phyloP scores from a whole-genome alignment of 2,329 filamentous ascomycete genomes.

The Salinomyces thailandicus region DNA sequence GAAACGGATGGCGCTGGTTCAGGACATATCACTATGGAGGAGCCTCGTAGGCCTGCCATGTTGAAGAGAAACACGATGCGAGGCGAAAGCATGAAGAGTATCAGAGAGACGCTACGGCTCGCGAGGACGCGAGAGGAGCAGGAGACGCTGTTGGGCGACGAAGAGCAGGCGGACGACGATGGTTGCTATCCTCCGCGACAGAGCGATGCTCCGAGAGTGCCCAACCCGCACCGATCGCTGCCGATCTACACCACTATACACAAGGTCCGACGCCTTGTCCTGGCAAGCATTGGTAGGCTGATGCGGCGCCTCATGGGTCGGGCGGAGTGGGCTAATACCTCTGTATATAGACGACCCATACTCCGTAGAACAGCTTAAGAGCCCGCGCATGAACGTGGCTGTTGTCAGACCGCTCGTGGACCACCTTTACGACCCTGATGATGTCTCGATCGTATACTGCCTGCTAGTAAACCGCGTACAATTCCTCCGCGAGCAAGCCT shows the following conservation, averaged over 20 bases:
- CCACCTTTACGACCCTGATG: slow-evolving; percentile 65
- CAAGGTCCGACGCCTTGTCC: slow-evolving; percentile 36
- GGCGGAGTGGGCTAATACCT: slow-evolving; percentile 7
- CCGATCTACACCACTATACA: slow-evolving; percentile 72
- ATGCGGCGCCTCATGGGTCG: neutral
- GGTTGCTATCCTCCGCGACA: slow-evolving; percentile 32
- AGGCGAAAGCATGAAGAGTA: slow-evolving; percentile 25
- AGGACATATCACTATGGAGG: slow-evolving; percentile 19
- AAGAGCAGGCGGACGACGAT: slow-evolving; percentile 37
- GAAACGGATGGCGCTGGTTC: neutral
- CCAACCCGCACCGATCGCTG: slow-evolving; percentile 51
- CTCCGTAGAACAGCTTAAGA: slow-evolving; percentile 65
- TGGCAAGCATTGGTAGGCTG: slow-evolving; percentile 35
- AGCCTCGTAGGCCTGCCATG: slow-evolving; percentile 20
- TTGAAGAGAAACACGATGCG: slow-evolving; percentile 17
- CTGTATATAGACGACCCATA: slow-evolving; percentile 47
- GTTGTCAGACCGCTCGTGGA: slow-evolving; percentile 76
- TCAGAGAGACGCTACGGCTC: slow-evolving; percentile 29
- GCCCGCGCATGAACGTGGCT: slow-evolving; percentile 70
- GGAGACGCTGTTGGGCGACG: slow-evolving; percentile 36
- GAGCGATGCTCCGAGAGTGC: slow-evolving; percentile 30
- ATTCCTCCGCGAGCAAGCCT: slow-evolving; percentile 67
- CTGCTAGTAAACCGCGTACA: slow-evolving; percentile 71
- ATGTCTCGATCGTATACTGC: slow-evolving; percentile 77
- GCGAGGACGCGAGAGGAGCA: slow-evolving; percentile 39